Evolutionary conservation across 176 grass and related monocot genomes (phyloP), one percentile per base, ranked within the genome.

Genomic region (Poa annua): DNA sequence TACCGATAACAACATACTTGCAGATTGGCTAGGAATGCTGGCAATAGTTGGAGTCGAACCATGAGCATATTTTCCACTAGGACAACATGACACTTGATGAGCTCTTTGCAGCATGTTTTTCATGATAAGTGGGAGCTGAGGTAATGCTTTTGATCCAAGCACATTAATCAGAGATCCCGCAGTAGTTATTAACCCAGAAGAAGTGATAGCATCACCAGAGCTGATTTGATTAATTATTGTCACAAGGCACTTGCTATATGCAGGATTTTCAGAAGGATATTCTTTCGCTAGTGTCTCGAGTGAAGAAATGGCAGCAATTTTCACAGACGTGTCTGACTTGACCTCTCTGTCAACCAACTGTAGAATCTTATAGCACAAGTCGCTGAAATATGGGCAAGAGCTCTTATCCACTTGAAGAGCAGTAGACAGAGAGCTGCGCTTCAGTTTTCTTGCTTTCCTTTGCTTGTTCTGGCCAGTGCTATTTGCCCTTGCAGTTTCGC

Each of bases 241-340:
- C 61, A 54, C 32, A 59, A 98, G 79, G 81, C 88, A 95, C 45
- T 75, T 86, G 76, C 53, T 82, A 80, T 95, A 95, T n/a, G 87
- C 67, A 85, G 79, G 72, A 83, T 87, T 83, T 80, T 98, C 89
- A 74, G 80, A 90, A 44, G 91, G 88, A 34, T 86, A 93, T 86
- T 90, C 88, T 89, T 91, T 98, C 17, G 85, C 85, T 76, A 98
- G 73, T 11, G 80, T 84, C 88, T 95, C 92, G 59, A 98, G 73
- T 26, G 92, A 89, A 52, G 90, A 95, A 98, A 98, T 90, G 76
- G 96, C 89, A 76, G 91, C 86, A 74, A 94, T 70, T 94, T 90
- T 98, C 41, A 95, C 70, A 22, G 74, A 33, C 33, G 41, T 48
- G 33, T 91, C 82, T 4, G 85, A 83, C 86, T 69, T 81, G 72